These are phyloP conservation scores for Pseudogymnoascus sp. DNA, from an alignment of 2,329 filamentous ascomycete genomes.

Conservation along the genomic window DNA sequence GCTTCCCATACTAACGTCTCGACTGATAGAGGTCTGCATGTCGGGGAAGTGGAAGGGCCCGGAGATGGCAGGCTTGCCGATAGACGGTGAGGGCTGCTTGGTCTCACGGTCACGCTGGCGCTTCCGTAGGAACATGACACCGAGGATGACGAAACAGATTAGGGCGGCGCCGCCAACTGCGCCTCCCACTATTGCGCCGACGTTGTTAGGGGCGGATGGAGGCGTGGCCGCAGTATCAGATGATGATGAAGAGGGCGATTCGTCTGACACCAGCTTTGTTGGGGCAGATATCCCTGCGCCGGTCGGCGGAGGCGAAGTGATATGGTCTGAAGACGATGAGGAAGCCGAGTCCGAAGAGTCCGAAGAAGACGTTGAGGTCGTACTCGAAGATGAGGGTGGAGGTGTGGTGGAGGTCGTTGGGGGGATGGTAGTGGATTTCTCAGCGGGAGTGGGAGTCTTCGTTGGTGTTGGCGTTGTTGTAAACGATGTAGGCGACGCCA, in stretches of 20 bases:
- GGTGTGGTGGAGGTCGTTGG: neutral
- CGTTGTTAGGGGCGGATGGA: slow-evolving; percentile 1
- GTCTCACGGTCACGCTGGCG: slow-evolving; percentile 1
- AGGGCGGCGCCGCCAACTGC: slow-evolving; percentile 12
- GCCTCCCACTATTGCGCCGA: slow-evolving; percentile 11
- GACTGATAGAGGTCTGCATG: neutral
- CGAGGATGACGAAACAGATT: slow-evolving; percentile 14
- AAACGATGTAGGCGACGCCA: slow-evolving; percentile 4
- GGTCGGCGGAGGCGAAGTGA: neutral
- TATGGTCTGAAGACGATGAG: neutral
- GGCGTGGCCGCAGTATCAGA: neutral
- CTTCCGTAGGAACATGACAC: slow-evolving; percentile 14
- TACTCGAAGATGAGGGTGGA: neutral
- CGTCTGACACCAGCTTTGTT: neutral
- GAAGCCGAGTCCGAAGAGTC: neutral
- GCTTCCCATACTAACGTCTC: neutral
- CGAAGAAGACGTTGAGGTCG: neutral
- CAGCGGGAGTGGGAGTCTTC: neutral
- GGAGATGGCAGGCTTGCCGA: neutral
- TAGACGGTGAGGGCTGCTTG: neutral
- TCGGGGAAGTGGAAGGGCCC: neutral
- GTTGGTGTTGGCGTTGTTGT: neutral
- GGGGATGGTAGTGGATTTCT: neutral
- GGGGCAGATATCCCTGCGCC: neutral
- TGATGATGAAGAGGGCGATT: neutral